These are phyloP conservation scores for Nelumbo lutea DNA, from an alignment of 164 flowering plant genomes.

Conservation along the genomic window DNA sequence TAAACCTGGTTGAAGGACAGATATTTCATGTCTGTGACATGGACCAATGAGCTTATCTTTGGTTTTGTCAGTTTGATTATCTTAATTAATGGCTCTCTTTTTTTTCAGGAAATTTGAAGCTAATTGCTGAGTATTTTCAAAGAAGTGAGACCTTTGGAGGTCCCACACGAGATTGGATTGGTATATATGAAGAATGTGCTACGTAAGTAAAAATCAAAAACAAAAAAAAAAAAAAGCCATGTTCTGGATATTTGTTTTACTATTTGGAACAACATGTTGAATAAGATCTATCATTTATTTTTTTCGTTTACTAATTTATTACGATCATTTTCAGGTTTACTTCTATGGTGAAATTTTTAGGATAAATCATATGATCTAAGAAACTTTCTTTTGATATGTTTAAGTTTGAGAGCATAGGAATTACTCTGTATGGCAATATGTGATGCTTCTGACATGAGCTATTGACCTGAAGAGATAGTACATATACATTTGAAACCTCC, in stretches of 20 bases:
- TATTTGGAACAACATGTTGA: neutral
- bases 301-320: no score
- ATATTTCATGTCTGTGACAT: neutral
- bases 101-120: slow-evolving; percentile 73
- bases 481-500: no score
- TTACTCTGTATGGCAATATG: no score
- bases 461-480: no score
- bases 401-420: no score
- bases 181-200: slow-evolving; percentile 93
- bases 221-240: neutral
- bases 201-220: slow-evolving; percentile 43
- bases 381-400: neutral
- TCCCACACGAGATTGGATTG: slow-evolving; percentile 85
- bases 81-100: slow-evolving; percentile 5
- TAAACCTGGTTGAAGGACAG: neutral
- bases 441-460: no score
- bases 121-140: slow-evolving; percentile 89
- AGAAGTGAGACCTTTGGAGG: slow-evolving; percentile 87
- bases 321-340: no score
- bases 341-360: no score
- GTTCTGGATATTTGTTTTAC: neutral
- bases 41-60: neutral
- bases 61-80: neutral
- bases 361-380: neutral
- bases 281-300: neutral